Conservation (phyloP, 2,329 filamentous ascomycete species). For the Lecanicillium sp. region DNA sequence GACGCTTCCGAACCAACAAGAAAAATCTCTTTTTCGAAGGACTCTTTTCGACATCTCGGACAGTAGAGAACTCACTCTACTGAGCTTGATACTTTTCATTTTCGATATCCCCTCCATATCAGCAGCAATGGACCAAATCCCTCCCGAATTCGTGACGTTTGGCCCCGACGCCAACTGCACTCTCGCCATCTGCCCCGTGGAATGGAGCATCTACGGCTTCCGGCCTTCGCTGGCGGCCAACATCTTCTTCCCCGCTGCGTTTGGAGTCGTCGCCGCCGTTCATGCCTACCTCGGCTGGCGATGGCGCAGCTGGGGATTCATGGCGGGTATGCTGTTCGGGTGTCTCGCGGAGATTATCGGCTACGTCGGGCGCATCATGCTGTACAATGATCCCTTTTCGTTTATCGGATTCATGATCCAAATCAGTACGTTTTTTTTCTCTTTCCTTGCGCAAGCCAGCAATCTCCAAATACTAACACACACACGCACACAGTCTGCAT, state of each 20-base stretch:
- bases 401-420: slow-evolving; percentile 58
- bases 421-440: slow-evolving; percentile 36
- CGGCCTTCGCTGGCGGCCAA: slow-evolving; percentile 47
- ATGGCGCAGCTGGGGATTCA: slow-evolving; percentile 42
- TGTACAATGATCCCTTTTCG: slow-evolving; percentile 50
- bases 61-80: no score
- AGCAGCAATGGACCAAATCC: neutral
- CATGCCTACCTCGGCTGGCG: slow-evolving; percentile 37
- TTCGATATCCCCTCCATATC: no score
- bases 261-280: slow-evolving; percentile 30
- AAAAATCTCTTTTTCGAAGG: no score
- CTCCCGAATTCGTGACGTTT: slow-evolving; percentile 24
- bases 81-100: no score
- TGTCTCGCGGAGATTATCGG: slow-evolving; percentile 52
- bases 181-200: slow-evolving; percentile 37
- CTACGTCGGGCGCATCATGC: slow-evolving; percentile 52
- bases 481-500: no score
- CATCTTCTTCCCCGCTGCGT: slow-evolving; percentile 41
- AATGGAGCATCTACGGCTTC: slow-evolving; percentile 46
- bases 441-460: neutral
- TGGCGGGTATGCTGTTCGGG: slow-evolving; percentile 46
- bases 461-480: no score
- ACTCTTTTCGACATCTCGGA: no score
- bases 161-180: slow-evolving; percentile 39
- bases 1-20: no score